Percentiles rank a stretch among this genome's conserved stretches.
These are phyloP conservation scores for Alternaria metachromatica DNA, from an alignment of 2,329 filamentous ascomycete species.

Conservation along the genomic window DNA sequence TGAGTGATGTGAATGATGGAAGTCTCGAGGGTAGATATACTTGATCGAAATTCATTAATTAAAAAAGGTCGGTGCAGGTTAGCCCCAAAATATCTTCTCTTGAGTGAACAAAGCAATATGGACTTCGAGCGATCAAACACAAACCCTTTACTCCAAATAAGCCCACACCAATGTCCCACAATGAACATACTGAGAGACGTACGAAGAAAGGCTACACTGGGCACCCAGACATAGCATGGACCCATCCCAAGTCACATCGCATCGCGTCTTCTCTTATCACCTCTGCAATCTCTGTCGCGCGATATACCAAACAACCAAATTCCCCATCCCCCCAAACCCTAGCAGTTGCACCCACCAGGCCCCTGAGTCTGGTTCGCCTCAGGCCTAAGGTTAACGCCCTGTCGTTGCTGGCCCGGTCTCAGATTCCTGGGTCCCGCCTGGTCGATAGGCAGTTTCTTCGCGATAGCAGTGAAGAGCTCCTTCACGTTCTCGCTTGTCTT, in stretches of 20 bases:
- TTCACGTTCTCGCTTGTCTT: constrained; percentile 97
- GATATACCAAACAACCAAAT: constrained; percentile 15
- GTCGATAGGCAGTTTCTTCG: constrained; percentile 95
- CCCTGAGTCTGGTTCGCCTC: constrained; percentile 66
- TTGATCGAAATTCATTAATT: constrained; percentile 16
- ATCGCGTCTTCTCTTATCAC: neutral
- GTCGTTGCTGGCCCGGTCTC: constrained; percentile 64
- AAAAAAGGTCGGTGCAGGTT: constrained; percentile 4
- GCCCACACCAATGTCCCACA: constrained; percentile 4
- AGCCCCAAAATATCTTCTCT: constrained; percentile 9
- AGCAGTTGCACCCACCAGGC: constrained; percentile 69
- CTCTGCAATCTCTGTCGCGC: neutral
- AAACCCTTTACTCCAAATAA: constrained; percentile 4
- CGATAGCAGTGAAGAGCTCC: constrained; percentile 96
- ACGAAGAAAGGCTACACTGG: neutral
- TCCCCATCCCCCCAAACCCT: constrained; percentile 27
- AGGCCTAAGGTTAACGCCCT: constrained; percentile 71
- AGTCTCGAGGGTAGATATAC: no score
- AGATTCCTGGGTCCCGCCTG: constrained; percentile 92
- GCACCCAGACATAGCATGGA: neutral
- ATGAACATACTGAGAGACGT: constrained; percentile 2
- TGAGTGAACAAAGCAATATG: constrained; percentile 1
- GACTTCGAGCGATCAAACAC: neutral
- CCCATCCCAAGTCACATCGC: neutral
- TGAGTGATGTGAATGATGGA: no score